Percentiles rank a stretch among this genome's conserved stretches.
These are phyloP conservation scores for Talaromyces sp. DNA, from an alignment of 2,329 filamentous ascomycete species.

Conservation along the genomic window DNA sequence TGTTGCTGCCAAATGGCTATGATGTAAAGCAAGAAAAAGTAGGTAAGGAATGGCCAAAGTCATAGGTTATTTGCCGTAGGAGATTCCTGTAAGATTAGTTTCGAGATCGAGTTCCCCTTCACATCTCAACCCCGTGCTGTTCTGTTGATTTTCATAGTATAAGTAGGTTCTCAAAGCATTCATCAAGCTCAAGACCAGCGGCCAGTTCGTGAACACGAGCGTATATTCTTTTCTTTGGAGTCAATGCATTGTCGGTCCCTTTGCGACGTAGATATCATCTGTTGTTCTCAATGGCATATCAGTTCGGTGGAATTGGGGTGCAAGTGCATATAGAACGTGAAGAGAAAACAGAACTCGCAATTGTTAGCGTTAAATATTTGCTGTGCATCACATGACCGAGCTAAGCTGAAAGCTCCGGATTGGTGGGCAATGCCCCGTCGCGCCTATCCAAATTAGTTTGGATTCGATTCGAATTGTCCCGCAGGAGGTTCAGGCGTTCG, in stretches of 20 bases:
- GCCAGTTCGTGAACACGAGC: background rate
- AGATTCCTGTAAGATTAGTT: background rate
- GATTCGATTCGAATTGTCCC: background rate
- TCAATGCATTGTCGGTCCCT: too few species aligned
- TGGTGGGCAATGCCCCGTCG: background rate
- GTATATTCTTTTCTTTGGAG: background rate
- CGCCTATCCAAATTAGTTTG: background rate
- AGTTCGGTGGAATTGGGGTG: too few species aligned
- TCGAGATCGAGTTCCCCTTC: background rate
- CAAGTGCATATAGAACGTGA: too few species aligned
- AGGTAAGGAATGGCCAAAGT: conserved; percentile 11
- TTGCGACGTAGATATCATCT: too few species aligned
- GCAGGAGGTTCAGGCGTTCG: background rate
- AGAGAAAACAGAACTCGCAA: too few species aligned
- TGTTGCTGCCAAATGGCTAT: conserved; percentile 6
- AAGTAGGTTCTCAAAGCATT: background rate
- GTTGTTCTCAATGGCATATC: too few species aligned
- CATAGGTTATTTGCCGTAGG: background rate
- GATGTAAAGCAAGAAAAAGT: conserved; percentile 6
- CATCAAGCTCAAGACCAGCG: background rate
- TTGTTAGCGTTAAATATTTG: background rate
- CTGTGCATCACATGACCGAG: conserved; percentile 29
- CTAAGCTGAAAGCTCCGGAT: conserved; percentile 18
- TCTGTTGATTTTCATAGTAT: too few species aligned
- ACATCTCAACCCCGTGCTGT: background rate